A percentile compares a stretch with the other conserved stretches of the same genome.
phyloP scores from a whole-genome alignment of 108 stramenopile species.

The Seminavis robusta region DNA sequence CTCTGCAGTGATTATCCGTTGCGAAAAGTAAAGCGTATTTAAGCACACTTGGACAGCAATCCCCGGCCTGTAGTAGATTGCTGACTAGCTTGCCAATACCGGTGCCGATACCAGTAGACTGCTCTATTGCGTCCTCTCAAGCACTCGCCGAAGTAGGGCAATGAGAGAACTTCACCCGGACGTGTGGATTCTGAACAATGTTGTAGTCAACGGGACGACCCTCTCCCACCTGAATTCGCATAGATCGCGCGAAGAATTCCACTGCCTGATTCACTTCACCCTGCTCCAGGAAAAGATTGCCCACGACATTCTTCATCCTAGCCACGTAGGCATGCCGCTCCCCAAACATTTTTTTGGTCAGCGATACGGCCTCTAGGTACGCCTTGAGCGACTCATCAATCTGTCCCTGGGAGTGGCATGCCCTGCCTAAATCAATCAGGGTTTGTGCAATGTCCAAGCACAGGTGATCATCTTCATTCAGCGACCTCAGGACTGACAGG shows the following conservation, averaged over 20 bases:
- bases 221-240: neutral
- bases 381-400: neutral
- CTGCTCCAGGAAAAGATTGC: neutral
- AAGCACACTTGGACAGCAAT: no score
- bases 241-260: neutral
- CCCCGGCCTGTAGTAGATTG: no score
- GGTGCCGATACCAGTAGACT: no score
- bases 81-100: no score
- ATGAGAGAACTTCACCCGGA: neutral
- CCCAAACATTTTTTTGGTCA: slow-evolving; percentile 6
- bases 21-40: slow-evolving; percentile 72
- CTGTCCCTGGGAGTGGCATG: slow-evolving; percentile 4
- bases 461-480: neutral
- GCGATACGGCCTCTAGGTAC: slow-evolving; percentile 1
- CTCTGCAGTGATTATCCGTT: slow-evolving; percentile 75
- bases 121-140: no score
- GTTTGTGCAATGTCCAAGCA: slow-evolving; percentile 9
- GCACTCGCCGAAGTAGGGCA: no score
- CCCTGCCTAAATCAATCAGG: slow-evolving; percentile 11
- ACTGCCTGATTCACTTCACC: neutral
- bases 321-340: slow-evolving; percentile 7
- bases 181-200: neutral
- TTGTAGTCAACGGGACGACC: neutral
- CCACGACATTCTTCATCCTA: neutral
- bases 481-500: neutral